These are phyloP conservation scores for Fremontodendron californicum DNA, from an alignment of 345 rosid genomes.

Conservation along the genomic window DNA sequence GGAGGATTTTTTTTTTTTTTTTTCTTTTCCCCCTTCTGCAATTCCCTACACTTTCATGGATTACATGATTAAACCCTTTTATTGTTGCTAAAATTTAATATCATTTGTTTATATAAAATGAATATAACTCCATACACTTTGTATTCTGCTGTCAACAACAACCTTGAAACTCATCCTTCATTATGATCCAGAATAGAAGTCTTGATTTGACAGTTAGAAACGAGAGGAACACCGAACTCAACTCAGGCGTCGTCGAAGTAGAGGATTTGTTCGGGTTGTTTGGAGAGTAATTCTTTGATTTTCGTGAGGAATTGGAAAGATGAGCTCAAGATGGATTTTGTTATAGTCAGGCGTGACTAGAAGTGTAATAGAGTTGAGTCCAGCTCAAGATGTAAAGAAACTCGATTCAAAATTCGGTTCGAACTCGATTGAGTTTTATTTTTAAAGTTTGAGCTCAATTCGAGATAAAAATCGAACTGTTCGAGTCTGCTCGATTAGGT, in stretches of 20 bases:
- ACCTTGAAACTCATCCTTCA: not conserved
- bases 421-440: too few species aligned
- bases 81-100: not conserved
- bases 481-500: too few species aligned
- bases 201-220: not conserved
- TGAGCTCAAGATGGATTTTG: too few species aligned
- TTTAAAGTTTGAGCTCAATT: too few species aligned
- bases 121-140: not conserved
- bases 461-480: too few species aligned
- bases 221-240: not conserved
- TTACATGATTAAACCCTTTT: not conserved
- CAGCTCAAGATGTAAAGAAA: too few species aligned
- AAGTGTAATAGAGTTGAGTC: too few species aligned
- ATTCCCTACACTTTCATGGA: not conserved
- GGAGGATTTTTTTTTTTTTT: too few species aligned
- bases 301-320: slow-evolving; percentile 58
- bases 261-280: slow-evolving; percentile 59
- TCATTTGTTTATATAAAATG: not conserved
- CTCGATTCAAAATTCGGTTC: too few species aligned
- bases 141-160: not conserved
- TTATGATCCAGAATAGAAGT: not conserved
- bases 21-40: not conserved
- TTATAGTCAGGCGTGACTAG: too few species aligned
- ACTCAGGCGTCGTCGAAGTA: slow-evolving; percentile 42
- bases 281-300: slow-evolving; percentile 55